A percentile compares a stretch with the other conserved stretches of the same genome.
Evolutionary conservation across 805 yeast genomes (phyloP).

Genomic region (Hanseniaspora meyeri): DNA sequence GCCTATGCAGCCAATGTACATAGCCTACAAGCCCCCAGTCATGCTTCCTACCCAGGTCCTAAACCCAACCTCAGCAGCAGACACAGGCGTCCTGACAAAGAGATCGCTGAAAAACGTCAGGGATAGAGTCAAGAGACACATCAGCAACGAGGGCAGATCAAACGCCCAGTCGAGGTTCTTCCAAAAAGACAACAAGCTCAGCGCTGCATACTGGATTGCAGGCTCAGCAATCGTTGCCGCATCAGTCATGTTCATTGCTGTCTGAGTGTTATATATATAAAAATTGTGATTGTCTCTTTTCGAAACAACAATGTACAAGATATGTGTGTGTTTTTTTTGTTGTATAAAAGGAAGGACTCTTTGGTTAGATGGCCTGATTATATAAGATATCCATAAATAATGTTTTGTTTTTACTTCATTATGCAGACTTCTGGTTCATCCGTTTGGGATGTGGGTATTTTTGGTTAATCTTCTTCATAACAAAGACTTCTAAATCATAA

Average conservation of each 20-base stretch:
- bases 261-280: not conserved
- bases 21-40: constrained; percentile 87
- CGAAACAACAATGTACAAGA: too few species aligned
- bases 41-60: constrained; percentile 89
- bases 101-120: constrained; percentile 2
- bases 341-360: not conserved
- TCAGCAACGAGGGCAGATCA: not conserved
- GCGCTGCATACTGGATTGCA: constrained; percentile 1
- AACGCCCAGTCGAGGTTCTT: constrained; percentile 6
- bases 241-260: not conserved
- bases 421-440: too few species aligned
- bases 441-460: too few species aligned
- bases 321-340: not conserved
- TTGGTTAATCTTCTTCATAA: too few species aligned
- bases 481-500: too few species aligned
- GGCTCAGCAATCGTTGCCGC: not conserved
- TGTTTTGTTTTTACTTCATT: too few species aligned
- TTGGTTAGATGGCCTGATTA: not conserved
- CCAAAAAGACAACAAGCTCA: not conserved
- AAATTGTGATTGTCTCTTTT: too few species aligned
- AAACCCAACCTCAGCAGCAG: constrained; percentile 47
- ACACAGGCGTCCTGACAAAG: constrained; percentile 2
- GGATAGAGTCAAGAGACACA: constrained; percentile 11
- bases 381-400: not conserved
- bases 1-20: constrained; percentile 71